Conservation (phyloP, 768 basidiomycete species). For the Xanthoconium purpureum region DNA sequence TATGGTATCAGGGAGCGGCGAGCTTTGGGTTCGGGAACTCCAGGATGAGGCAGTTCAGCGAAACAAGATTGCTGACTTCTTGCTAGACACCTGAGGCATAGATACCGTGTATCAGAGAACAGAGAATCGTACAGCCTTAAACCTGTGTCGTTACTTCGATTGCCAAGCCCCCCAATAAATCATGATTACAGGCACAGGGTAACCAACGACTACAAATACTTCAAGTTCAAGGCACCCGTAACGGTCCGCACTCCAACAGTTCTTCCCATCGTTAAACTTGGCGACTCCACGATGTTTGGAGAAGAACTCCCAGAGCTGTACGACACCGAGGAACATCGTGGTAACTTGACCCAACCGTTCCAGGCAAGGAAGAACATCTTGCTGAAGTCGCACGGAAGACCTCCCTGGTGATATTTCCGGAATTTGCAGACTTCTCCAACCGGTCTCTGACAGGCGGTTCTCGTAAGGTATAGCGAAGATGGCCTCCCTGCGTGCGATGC, state of each 20-base stretch:
- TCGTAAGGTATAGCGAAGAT: constrained; percentile 71
- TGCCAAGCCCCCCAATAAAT: not conserved
- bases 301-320: constrained; percentile 25
- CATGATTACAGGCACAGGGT: constrained; percentile 8
- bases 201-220: constrained; percentile 35
- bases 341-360: constrained; percentile 17
- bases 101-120: not conserved
- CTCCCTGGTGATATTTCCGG: constrained; percentile 61
- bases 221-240: not conserved
- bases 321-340: constrained; percentile 19
- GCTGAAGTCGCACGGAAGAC: constrained; percentile 79
- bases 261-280: constrained; percentile 1
- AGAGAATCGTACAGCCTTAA: not conserved
- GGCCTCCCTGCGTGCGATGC: constrained; percentile 68
- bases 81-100: constrained; percentile 30
- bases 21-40: constrained; percentile 32
- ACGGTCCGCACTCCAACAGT: not conserved
- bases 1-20: constrained; percentile 11
- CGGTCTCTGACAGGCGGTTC: constrained; percentile 12
- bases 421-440: constrained; percentile 1
- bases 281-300: constrained; percentile 21
- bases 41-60: constrained; percentile 38
- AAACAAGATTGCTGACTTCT: constrained; percentile 36
- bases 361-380: constrained; percentile 65
- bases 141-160: not conserved